Base-by-base conservation (phyloP, 306 rosid genomes). In the Clitoria ternatea region DNA sequence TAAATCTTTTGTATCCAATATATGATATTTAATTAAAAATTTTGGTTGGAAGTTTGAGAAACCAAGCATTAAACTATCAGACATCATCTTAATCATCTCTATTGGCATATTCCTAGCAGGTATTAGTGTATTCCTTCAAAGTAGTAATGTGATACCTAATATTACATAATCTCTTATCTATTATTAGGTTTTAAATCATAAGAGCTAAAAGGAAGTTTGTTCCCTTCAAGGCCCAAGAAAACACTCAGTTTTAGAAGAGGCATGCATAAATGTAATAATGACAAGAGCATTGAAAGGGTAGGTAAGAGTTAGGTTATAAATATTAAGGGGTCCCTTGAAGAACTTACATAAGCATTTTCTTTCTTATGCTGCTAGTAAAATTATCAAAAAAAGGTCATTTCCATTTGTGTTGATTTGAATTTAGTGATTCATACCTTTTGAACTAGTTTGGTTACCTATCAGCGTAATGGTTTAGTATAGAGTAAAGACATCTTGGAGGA, bases 41-140 rank as follows among this genome's bases (percentile, higher is more conserved):
- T 52, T 75, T 73, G 59, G 65, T 61, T 80, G 72, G 52, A 83
- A 94, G 99, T 91, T 94, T 97, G 99, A 94, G 88, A 57, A 84
- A 48, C 92, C 96, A 29, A 91, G 99, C 77, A 20, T 81, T 61
- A 91, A 77, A 86, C 89, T 94, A 45, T 87, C 96, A 1, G 99
- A 96, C 82, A 94, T 94, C 75, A 94, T 94, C 60, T 54, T 86
- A 52, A 48, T 94, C 14, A 94, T 94, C 75, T 94, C 92, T 63
- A 18, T 84, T 62, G 97, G 99, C 78, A 86, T 94, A 80, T 85
- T 94, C 64, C 83, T 94, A 75, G 87, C 99, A 80, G 99, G 99
- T 94, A 84, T 57, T 19, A 11, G 29, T 57, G 36, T 42, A 24
- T 2, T 48, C 56, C 22, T 57, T 72, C 47, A 29, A 7, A 4